Evolutionary conservation across 768 basidiomycete species (phyloP), one percentile per base, ranked within the genome.

Genomic region (Leccinum pellstonianum): DNA sequence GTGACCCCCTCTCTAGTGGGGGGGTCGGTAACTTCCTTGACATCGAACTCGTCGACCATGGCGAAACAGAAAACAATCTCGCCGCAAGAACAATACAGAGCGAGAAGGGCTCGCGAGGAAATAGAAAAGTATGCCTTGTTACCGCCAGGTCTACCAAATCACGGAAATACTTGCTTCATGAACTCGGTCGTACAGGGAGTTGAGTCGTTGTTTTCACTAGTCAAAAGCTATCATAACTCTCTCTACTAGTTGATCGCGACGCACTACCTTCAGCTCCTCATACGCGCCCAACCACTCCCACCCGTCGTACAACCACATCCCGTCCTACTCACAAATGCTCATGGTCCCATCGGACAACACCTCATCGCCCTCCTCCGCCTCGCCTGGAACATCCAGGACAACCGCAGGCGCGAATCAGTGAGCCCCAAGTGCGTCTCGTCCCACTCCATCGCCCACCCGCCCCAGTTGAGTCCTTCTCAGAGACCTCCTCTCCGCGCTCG

Each of bases 121-220:
- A 76, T 77, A 53, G 88, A 88, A 68, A 77, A 73, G 67, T 72
- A 75, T 6, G 86, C 86, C 0, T 77, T 81, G 46, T 76, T 91
- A 10, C 90, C 90, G 0, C 88, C 90, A 4, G 90, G 90, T 6
- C 78, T 93, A 23, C 68, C 85, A 49, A 93, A 93, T 70, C 88
- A 91, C 76, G 88, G 89, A 47, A 92, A 92, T 71, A 96, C 94
- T 0, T 98, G 95, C 75, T 98, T 95, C 75, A 92, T 95, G 88
- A 98, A 96, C 75, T 94, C 93, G 33, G 92, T 94, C 31, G 77
- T 98, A 29, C 95, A 98, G 71, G 91, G 9, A 43, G 43, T 43
- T 43, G 89, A 41, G 90, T 88, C 75, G 64, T 86, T 19, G 8
- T 50, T 5, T 17, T 17, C 1, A 2, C 46, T 33, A 11, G 11